These are phyloP conservation scores for Aspergillus pseudoterreus DNA, from an alignment of 2,329 filamentous ascomycete genomes.

Conservation along the genomic window DNA sequence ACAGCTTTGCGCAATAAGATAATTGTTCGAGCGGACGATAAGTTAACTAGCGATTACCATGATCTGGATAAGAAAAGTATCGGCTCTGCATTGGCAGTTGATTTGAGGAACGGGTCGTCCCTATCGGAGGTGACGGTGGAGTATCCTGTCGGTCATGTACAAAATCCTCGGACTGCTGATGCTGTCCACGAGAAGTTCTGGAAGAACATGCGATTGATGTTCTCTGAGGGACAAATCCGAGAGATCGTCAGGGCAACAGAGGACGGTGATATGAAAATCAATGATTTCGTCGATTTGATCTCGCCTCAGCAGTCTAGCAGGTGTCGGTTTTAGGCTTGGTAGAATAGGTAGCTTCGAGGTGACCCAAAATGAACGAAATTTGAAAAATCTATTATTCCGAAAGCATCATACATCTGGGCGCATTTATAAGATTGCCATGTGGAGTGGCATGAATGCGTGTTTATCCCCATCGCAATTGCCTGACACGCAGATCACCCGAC, in stretches of 20 bases:
- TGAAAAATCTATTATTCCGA: too few relatives aligned
- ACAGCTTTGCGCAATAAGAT: conserved; percentile 25
- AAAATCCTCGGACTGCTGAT: conserved; percentile 10
- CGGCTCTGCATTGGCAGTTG: conserved; percentile 23
- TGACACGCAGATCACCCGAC: conserved; percentile 27
- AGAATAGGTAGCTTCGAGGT: too few relatives aligned
- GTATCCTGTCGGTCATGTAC: conserved; percentile 31
- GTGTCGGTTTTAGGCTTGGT: conserved; percentile 7
- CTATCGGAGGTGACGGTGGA: conserved; percentile 32
- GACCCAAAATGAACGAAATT: too few relatives aligned
- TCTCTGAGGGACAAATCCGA: conserved; percentile 12
- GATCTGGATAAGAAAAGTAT: conserved; percentile 24
- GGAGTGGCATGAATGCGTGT: not conserved
- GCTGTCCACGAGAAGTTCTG: conserved; percentile 15
- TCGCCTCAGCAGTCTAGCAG: conserved; percentile 1
- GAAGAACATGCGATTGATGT: conserved; percentile 17
- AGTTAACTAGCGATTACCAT: conserved; percentile 30
- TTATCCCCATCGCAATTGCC: not conserved
- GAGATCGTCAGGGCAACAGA: conserved; percentile 11
- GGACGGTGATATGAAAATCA: conserved; percentile 9
- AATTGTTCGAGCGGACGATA: conserved; percentile 20
- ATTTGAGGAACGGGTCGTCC: conserved; percentile 18
- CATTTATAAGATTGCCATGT: not conserved
- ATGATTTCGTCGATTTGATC: conserved; percentile 17
- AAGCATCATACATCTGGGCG: too few relatives aligned